phyloP scores from a whole-genome alignment of 2,329 filamentous ascomycete genomes.

The Lachnellula occidentalis region DNA sequence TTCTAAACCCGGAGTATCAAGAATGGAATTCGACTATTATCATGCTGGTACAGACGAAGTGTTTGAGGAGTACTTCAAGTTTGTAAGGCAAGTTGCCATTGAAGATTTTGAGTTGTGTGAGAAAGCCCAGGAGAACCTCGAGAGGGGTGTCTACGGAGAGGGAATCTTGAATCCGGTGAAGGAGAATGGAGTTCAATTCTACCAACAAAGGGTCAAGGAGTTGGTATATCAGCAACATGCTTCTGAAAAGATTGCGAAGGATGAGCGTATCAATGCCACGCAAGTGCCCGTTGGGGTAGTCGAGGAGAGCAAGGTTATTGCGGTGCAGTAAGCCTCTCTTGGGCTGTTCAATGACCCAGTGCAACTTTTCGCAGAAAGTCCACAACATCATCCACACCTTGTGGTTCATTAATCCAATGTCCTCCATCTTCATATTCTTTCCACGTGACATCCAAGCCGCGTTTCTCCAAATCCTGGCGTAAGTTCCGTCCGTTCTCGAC shows the following conservation, averaged over 20 bases:
- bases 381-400: not conserved
- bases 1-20: slow-evolving; percentile 41
- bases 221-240: slow-evolving; percentile 24
- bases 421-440: slow-evolving; percentile 11
- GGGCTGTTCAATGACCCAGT: too few species aligned
- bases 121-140: slow-evolving; percentile 48
- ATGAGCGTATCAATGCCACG: slow-evolving; percentile 5
- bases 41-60: slow-evolving; percentile 44
- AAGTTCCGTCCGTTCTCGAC: not conserved
- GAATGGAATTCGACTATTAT: slow-evolving; percentile 57
- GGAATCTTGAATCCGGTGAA: slow-evolving; percentile 51
- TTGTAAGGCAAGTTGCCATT: slow-evolving; percentile 49
- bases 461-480: slow-evolving; percentile 1
- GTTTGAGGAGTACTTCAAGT: slow-evolving; percentile 51
- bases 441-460: slow-evolving; percentile 9
- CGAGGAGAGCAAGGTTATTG: not conserved
- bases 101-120: slow-evolving; percentile 55
- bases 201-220: slow-evolving; percentile 26
- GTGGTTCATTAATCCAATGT: slow-evolving; percentile 11
- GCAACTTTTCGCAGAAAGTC: slow-evolving; percentile 1
- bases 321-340: not conserved
- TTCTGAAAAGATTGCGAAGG: slow-evolving; percentile 14
- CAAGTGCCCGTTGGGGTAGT: not conserved
- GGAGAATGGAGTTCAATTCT: slow-evolving; percentile 49
- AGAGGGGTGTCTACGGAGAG: slow-evolving; percentile 47